phyloP scores from a whole-genome alignment of 106 monocot genomes.

The Phalaenopsis equestris region DNA sequence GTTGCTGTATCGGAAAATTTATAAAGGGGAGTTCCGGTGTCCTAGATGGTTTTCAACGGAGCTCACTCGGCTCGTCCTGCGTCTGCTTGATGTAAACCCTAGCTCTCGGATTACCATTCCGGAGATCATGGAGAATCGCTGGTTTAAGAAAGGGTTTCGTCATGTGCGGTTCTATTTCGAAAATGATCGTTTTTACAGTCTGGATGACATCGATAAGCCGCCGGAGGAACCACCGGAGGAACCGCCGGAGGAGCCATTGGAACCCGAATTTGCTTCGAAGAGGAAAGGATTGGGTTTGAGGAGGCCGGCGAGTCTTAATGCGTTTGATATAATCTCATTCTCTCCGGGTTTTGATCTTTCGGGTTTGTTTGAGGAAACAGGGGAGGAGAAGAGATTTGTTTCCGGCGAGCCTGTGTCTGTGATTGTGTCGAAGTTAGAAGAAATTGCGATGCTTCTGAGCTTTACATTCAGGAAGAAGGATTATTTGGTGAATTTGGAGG shows the following conservation, averaged over 20 bases:
- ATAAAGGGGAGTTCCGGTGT: constrained; percentile 27
- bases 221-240: neutral
- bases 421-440: constrained; percentile 26
- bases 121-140: constrained; percentile 32
- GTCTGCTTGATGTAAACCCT: constrained; percentile 30
- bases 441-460: constrained; percentile 19
- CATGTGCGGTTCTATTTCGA: constrained; percentile 18
- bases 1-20: constrained; percentile 35
- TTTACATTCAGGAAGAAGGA: constrained; percentile 27
- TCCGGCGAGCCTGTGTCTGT: constrained; percentile 16
- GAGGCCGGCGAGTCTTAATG: constrained; percentile 25
- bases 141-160: constrained; percentile 34
- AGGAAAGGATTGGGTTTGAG: constrained; percentile 7
- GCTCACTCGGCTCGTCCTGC: constrained; percentile 9
- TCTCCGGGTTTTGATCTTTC: constrained; percentile 23
- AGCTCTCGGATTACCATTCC: constrained; percentile 29
- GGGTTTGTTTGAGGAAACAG: constrained; percentile 22
- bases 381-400: constrained; percentile 23
- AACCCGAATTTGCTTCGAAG: constrained; percentile 10
- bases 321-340: constrained; percentile 28
- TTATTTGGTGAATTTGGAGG: constrained; percentile 20
- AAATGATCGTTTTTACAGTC: constrained; percentile 11
- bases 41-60: constrained; percentile 31
- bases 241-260: neutral
- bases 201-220: constrained; percentile 2